Conservation (phyloP, 164 flowering plant species). For the Magnolia changhungtana region DNA sequence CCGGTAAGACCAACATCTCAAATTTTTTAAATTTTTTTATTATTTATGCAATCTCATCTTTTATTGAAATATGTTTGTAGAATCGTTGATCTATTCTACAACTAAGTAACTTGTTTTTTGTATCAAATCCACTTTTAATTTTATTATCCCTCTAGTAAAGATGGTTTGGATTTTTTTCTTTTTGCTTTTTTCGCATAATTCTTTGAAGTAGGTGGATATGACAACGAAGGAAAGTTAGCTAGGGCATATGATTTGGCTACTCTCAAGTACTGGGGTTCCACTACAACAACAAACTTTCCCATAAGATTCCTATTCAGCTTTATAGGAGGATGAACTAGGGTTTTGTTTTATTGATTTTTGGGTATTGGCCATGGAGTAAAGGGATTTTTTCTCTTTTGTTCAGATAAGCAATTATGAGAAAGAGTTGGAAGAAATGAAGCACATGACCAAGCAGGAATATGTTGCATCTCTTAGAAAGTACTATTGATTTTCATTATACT, state of each 20-base stretch:
- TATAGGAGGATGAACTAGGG: not conserved
- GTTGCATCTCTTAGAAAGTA: slow-evolving; percentile 91
- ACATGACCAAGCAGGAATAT: slow-evolving; percentile 93
- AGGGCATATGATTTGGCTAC: slow-evolving; percentile 96
- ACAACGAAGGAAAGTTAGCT: slow-evolving; percentile 95
- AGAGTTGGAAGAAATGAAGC: slow-evolving; percentile 90
- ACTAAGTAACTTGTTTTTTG: too few species aligned
- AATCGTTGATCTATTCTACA: too few species aligned
- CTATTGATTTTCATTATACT: not conserved
- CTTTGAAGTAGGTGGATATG: slow-evolving; percentile 70
- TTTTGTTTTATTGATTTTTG: not conserved
- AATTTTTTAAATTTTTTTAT: too few species aligned
- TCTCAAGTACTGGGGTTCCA: slow-evolving; percentile 89
- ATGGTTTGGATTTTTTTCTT: too few species aligned
- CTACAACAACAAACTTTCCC: slow-evolving; percentile 84
- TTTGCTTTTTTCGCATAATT: not conserved
- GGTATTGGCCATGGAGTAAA: not conserved
- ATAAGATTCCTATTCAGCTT: slow-evolving; percentile 29
- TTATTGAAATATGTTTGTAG: too few species aligned
- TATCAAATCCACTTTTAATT: too few species aligned
- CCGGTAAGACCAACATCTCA: too few species aligned
- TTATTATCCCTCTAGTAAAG: too few species aligned
- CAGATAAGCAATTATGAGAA: slow-evolving; percentile 81
- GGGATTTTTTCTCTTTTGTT: not conserved
- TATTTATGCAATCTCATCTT: too few species aligned